These are phyloP conservation scores for Thermomucor indicae-seudaticae DNA, from an alignment of 371 early-diverging fungal genomes.

Conservation along the genomic window DNA sequence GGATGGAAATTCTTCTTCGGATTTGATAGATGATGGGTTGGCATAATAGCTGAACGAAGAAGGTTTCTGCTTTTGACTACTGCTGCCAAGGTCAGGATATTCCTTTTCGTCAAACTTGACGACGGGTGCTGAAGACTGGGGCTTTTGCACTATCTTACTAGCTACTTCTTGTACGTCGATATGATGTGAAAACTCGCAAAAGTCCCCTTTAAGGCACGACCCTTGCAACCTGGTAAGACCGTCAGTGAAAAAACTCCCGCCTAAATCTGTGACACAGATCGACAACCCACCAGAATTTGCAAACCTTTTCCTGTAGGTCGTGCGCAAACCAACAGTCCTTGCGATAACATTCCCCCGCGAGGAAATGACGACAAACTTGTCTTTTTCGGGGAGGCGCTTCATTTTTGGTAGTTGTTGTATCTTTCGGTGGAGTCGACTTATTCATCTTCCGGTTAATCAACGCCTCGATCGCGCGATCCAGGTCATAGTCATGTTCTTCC, in stretches of 20 bases:
- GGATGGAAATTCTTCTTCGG: constrained; percentile 39
- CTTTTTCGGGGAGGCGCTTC: constrained; percentile 21
- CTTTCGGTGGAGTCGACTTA: background rate
- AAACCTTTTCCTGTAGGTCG: constrained; percentile 65
- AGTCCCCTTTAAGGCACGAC: constrained; percentile 63
- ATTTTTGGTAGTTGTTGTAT: constrained; percentile 6
- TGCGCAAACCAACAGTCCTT: constrained; percentile 82
- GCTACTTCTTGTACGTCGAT: constrained; percentile 45
- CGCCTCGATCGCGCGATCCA: constrained; percentile 39
- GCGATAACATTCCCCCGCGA: constrained; percentile 72
- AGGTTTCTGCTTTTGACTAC: too few species aligned
- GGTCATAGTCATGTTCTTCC: constrained; percentile 44
- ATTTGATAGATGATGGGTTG: too few species aligned
- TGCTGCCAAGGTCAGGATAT: constrained; percentile 33
- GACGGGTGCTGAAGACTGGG: constrained; percentile 1
- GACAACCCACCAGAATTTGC: constrained; percentile 68
- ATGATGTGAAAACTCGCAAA: constrained; percentile 63
- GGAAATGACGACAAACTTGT: constrained; percentile 72
- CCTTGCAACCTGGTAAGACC: constrained; percentile 50
- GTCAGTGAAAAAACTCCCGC: background rate
- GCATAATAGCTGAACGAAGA: too few species aligned
- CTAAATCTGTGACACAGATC: too few species aligned
- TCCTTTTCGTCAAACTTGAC: constrained; percentile 18
- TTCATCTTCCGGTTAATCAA: constrained; percentile 12
- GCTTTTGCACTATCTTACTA: constrained; percentile 16